Conservation (phyloP, 345 rosid genomes). For the Sonneratia alba region DNA sequence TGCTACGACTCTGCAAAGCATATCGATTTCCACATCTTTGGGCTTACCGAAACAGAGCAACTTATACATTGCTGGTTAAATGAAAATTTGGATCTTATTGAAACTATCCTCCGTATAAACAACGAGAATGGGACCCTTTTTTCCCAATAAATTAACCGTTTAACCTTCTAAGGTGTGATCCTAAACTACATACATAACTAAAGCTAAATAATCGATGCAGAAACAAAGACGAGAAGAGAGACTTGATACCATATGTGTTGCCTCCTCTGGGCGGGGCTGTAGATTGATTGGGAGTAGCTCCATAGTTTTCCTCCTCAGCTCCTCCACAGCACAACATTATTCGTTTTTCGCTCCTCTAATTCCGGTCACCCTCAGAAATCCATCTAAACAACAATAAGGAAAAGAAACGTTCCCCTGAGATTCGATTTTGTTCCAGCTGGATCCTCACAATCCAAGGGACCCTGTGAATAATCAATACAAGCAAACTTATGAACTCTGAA, state of each 20-base stretch:
- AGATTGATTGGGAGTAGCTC: slow-evolving; percentile 55
- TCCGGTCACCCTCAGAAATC: slow-evolving; percentile 13
- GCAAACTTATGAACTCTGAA: not conserved
- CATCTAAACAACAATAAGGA: not conserved
- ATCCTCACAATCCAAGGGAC: slow-evolving; percentile 1
- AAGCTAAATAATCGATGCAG: too few relatives aligned
- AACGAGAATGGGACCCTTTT: too few relatives aligned
- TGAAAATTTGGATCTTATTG: too few relatives aligned
- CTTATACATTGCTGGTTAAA: too few relatives aligned
- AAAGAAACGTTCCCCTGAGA: not conserved
- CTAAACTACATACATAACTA: too few relatives aligned
- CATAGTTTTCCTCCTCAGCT: slow-evolving; percentile 67
- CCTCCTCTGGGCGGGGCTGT: slow-evolving; percentile 74
- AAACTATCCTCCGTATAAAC: too few relatives aligned
- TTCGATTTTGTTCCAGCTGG: not conserved
- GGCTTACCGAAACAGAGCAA: not conserved
- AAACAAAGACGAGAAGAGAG: not conserved
- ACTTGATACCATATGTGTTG: slow-evolving; percentile 38
- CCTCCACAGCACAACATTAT: slow-evolving; percentile 88
- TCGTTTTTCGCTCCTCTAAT: slow-evolving; percentile 13
- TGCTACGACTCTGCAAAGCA: not conserved
- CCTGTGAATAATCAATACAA: not conserved
- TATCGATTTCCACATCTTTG: too few relatives aligned
- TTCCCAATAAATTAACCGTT: too few relatives aligned
- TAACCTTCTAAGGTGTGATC: not conserved